phyloP scores from a whole-genome alignment of 192 early-diverging fungal species.

The Linnemannia schmuckeri region DNA sequence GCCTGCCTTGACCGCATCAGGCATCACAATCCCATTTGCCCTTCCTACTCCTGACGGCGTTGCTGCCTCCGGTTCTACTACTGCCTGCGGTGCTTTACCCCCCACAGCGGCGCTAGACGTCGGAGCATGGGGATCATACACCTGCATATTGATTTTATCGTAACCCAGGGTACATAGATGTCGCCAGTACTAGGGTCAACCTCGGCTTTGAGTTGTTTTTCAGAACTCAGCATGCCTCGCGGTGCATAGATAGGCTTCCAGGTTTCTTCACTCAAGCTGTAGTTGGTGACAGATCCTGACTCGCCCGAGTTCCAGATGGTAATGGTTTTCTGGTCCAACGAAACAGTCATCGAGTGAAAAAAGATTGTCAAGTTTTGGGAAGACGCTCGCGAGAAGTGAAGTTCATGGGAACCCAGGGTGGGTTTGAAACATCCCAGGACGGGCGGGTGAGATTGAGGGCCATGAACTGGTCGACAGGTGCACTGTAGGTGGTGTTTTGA shows the following conservation, averaged over 20 bases:
- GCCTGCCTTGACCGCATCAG: background rate
- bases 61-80: background rate
- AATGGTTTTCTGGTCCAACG: background rate
- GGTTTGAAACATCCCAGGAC: background rate
- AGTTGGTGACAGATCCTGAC: background rate
- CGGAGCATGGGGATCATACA: background rate
- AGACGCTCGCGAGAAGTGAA: background rate
- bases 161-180: background rate
- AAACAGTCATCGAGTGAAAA: background rate
- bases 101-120: background rate
- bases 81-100: no score
- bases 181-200: background rate
- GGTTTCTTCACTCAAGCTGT: background rate
- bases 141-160: background rate
- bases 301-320: background rate
- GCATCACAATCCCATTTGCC: background rate
- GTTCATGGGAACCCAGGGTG: background rate
- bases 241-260: background rate
- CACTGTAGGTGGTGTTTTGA: background rate
- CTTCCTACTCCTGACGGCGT: background rate
- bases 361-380: background rate
- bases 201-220: background rate
- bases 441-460: background rate
- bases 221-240: background rate
- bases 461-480: background rate